Evolutionary conservation across 2,329 filamentous ascomycete species (phyloP).

Genomic region (Aspergillus aculeatus): DNA sequence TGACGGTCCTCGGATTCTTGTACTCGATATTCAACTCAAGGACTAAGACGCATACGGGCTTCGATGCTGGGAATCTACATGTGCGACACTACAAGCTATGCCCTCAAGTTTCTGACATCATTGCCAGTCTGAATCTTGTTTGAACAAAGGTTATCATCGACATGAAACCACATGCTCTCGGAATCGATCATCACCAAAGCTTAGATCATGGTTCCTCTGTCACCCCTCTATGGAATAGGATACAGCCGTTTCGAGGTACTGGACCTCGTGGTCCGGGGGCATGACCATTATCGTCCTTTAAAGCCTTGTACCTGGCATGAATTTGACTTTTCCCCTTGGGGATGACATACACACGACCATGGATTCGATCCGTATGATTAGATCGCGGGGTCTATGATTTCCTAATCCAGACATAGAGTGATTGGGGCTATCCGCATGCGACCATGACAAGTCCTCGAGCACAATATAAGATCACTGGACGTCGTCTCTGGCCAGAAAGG

Average conservation of each 20-base stretch:
- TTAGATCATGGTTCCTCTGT: not conserved
- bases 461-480: not conserved
- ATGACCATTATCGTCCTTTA: not conserved
- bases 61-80: not conserved
- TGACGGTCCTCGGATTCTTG: not conserved
- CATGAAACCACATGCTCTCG: not conserved
- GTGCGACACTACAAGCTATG: too few species aligned
- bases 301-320: not conserved
- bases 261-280: too few species aligned
- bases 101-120: not conserved
- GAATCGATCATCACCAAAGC: not conserved
- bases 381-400: not conserved
- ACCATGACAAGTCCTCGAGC: not conserved
- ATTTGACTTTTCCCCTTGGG: not conserved
- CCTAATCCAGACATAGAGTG: not conserved
- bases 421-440: not conserved
- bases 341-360: not conserved
- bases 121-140: not conserved
- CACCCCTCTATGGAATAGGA: not conserved
- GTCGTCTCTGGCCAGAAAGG: not conserved
- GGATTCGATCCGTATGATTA: not conserved
- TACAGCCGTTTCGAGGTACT: not conserved
- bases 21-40: not conserved
- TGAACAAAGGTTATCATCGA: not conserved
- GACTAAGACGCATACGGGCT: not conserved